Base-by-base conservation (phyloP, 768 basidiomycete genomes). In the Boletus insuetus region DNA sequence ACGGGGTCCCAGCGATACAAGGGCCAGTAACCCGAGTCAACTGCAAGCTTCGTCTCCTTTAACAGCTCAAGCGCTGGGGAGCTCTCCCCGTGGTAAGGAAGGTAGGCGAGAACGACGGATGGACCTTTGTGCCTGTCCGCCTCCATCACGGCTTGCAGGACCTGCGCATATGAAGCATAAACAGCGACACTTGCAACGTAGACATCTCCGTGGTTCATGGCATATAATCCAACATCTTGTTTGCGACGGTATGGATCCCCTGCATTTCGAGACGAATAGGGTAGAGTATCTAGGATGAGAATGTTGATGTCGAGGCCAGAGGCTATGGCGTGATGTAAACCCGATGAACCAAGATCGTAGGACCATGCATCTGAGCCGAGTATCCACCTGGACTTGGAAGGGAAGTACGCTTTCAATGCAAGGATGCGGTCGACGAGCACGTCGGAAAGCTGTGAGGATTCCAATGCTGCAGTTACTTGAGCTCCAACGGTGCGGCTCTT, bases 341-440 rank as follows among this genome's bases (percentile, higher is more conserved):
- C 97, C 2, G 94, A 96, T 3, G 93, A 84, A 40, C 96, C 97
- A 40, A 98, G 84, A 72, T 98, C 97, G 69, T 97, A 93, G 0
- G 95, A 89, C 97, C 97, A 98, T 0, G 92, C 90, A 69, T 99
- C 97, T 19, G 95, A 98, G 19, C 96, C 94, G 62, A 99, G 89
- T 71, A 99, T 98, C 97, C 97, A 99, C 55, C 91, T 80, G 8
- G 91, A 94, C 37, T 77, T 77, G 9, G 84, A 75, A 40, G 82
- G 75, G 62, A 97, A 83, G 61, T 86, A 82, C 19, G 81, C 72
- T 39, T 79, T 79, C 12, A 89, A 75, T 16, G 79, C 64, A 37
- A 92, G 78, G 43, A 91, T 79, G 29, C 78, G 78, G 39, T 82
- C 73, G 6, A 81, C 82, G 10, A 79, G 72, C 6, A 79, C 69